Conservation (phyloP, 331 rosid species). For the Prunus yedoensis region DNA sequence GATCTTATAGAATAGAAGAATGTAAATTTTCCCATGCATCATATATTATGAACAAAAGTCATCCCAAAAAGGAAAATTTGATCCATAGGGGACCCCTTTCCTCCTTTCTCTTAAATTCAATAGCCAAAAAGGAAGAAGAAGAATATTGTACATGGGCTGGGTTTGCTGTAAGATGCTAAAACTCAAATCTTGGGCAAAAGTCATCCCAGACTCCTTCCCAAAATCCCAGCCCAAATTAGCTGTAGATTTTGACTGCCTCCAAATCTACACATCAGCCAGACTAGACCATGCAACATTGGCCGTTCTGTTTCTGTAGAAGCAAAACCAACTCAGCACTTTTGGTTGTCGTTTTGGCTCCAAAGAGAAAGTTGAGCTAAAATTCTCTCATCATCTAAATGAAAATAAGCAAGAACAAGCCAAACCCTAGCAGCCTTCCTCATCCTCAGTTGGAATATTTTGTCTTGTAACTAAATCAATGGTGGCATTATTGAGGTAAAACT, state of each 20-base stretch:
- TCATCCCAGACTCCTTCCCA: background rate
- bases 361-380: background rate
- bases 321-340: background rate
- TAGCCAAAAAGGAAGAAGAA: background rate
- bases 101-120: background rate
- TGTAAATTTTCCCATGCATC: background rate
- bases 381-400: background rate
- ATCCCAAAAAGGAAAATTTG: too few species aligned
- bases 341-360: constrained; percentile 10
- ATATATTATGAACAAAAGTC: background rate
- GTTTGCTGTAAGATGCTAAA: constrained; percentile 1
- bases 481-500: background rate
- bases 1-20: too few species aligned
- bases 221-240: background rate
- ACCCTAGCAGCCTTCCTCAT: background rate
- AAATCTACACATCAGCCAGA: background rate
- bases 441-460: constrained; percentile 1
- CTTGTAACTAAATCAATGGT: background rate
- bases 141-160: background rate
- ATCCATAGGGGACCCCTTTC: background rate
- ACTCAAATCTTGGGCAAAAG: background rate
- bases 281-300: background rate
- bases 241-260: background rate
- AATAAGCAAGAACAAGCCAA: background rate
- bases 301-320: background rate